Percentiles rank a stretch among this genome's conserved stretches.
phyloP scores from a whole-genome alignment of 148 eudicot species.

The Rhododendron simsii region DNA sequence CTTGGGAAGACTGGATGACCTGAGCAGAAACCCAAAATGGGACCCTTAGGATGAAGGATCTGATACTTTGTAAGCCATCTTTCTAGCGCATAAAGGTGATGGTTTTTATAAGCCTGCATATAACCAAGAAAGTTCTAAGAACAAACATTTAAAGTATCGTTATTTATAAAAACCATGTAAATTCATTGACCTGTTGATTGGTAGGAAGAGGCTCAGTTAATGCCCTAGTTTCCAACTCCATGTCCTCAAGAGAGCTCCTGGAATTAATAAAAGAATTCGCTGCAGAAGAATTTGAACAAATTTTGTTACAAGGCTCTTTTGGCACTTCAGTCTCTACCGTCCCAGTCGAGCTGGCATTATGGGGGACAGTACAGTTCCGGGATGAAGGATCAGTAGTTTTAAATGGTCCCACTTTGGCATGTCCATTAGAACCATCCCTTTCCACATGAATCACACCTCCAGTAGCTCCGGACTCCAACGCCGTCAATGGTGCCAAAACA shows the following conservation, averaged over 20 bases:
- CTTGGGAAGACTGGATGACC: constrained; percentile 91
- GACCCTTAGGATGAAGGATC: constrained; percentile 81
- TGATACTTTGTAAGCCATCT: constrained; percentile 93
- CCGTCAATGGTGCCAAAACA: constrained; percentile 69
- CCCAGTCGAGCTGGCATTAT: constrained; percentile 8
- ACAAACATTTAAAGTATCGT: constrained; percentile 5
- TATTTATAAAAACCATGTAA: neutral
- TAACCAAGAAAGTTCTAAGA: constrained; percentile 10
- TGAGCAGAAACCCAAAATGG: constrained; percentile 79
- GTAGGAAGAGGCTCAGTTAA: constrained; percentile 98
- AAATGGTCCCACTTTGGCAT: constrained; percentile 14
- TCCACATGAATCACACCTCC: constrained; percentile 36
- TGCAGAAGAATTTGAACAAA: constrained; percentile 19
- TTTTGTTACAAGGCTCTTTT: constrained; percentile 15
- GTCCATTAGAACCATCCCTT: constrained; percentile 10
- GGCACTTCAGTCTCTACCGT: constrained; percentile 1
- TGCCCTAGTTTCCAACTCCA: constrained; percentile 92
- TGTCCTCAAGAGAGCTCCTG: constrained; percentile 69
- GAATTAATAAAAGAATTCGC: constrained; percentile 25
- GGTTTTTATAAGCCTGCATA: constrained; percentile 82
- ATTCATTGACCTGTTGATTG: constrained; percentile 66
- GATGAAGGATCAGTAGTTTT: neutral
- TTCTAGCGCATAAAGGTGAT: constrained; percentile 82
- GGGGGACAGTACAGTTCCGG: constrained; percentile 1
- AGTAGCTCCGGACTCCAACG: constrained; percentile 71